Percentiles rank a stretch among this genome's conserved stretches.
Evolutionary conservation across 129 eudicot genomes (phyloP).

Genomic region (Pulicaria dysenterica): DNA sequence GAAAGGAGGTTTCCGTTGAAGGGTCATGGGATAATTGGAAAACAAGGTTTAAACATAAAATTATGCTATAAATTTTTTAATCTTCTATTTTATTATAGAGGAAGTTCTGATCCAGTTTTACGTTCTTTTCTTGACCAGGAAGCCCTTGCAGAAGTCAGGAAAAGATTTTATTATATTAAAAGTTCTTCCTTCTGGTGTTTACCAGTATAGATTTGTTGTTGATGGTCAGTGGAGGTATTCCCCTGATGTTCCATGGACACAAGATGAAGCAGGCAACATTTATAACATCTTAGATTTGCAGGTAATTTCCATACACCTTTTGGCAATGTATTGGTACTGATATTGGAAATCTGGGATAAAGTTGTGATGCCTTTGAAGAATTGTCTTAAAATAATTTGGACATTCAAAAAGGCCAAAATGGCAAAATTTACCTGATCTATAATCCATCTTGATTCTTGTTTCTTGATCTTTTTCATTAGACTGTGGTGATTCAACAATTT

Average conservation of each 20-base stretch:
- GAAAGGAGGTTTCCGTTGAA: constrained; percentile 89
- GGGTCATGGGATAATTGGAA: constrained; percentile 99
- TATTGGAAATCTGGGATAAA: too few relatives aligned
- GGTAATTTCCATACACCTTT: constrained; percentile 38
- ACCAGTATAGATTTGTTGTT: constrained; percentile 87
- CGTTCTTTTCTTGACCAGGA: constrained; percentile 49
- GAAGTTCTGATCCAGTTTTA: constrained; percentile 1
- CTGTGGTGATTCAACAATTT: too few relatives aligned
- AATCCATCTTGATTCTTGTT: background rate
- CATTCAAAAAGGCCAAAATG: too few relatives aligned
- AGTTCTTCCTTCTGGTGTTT: constrained; percentile 96
- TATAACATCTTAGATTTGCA: constrained; percentile 85
- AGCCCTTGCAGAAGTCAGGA: constrained; percentile 88
- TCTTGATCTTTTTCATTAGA: too few relatives aligned
- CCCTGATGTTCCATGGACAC: constrained; percentile 80
- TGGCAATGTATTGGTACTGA: too few relatives aligned
- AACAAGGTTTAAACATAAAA: constrained; percentile 53
- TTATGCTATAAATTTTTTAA: background rate
- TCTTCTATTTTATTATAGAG: background rate
- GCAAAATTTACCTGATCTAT: too few relatives aligned
- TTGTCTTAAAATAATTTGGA: too few relatives aligned
- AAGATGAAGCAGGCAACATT: constrained; percentile 88
- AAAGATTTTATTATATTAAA: constrained; percentile 95
- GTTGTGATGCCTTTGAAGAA: too few relatives aligned
- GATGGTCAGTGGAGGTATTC: constrained; percentile 93